A percentile compares a stretch with the other conserved stretches of the same genome.
phyloP scores from a whole-genome alignment of 139 green algal species.

The Chlorella sp. region DNA sequence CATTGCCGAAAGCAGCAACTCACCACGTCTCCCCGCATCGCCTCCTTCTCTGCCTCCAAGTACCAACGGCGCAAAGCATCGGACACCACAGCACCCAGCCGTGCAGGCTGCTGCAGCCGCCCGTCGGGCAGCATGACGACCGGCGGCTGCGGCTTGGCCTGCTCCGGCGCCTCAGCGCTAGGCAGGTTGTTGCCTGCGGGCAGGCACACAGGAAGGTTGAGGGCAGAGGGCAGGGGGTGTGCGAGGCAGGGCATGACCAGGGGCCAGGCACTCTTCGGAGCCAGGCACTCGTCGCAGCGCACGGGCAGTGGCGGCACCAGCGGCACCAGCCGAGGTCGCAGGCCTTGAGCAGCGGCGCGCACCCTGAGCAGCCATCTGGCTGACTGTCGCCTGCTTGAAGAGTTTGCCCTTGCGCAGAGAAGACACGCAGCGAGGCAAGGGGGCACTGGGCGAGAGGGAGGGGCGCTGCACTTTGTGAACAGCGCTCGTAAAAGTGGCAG shows the following conservation, averaged over 20 bases:
- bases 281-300: no score
- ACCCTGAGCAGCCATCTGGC: conserved; percentile 22
- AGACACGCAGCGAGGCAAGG: neutral
- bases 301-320: neutral
- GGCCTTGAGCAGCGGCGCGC: neutral
- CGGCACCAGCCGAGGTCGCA: neutral
- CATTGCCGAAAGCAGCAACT: neutral
- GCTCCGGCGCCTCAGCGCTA: neutral
- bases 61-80: conserved; percentile 83
- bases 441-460: neutral
- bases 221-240: neutral
- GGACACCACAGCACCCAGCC: conserved; percentile 63
- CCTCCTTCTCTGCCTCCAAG: conserved; percentile 76
- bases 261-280: neutral
- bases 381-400: neutral
- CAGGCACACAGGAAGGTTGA: neutral
- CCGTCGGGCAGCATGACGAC: conserved; percentile 44
- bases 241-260: neutral
- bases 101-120: conserved; percentile 17
- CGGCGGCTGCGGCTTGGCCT: conserved; percentile 10
- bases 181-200: neutral
- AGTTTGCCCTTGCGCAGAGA: neutral
- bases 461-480: neutral
- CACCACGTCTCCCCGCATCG: conserved; percentile 65
- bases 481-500: neutral